Percentiles rank a stretch among this genome's conserved stretches.
These are phyloP conservation scores for Plasmopara viticola DNA, from an alignment of 352 stramenopile genomes.

Conservation along the genomic window DNA sequence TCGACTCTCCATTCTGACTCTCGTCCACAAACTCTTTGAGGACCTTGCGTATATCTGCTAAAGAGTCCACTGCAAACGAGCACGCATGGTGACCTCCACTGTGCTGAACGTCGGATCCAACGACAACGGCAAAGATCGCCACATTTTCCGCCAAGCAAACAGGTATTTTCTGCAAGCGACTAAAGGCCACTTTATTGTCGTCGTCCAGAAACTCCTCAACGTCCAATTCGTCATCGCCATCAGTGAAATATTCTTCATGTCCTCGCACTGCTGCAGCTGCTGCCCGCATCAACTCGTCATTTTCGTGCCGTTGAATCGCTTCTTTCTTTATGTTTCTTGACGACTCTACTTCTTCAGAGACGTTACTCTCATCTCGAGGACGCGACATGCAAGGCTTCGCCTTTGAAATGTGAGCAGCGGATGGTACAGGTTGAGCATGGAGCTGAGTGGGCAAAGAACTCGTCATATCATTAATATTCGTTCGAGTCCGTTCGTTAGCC, in stretches of 20 bases:
- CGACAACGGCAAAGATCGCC: conserved; percentile 63
- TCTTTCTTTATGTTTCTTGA: conserved; percentile 9
- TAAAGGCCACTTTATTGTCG: conserved; percentile 77
- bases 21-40: conserved; percentile 67
- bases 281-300: conserved; percentile 12
- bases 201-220: conserved; percentile 39
- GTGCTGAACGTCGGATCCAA: conserved; percentile 60
- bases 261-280: conserved; percentile 19
- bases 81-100: conserved; percentile 46
- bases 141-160: conserved; percentile 59
- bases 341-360: conserved; percentile 21
- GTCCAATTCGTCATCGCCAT: conserved; percentile 51
- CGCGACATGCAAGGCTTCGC: conserved; percentile 29
- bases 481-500: conserved; percentile 26
- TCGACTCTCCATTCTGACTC: conserved; percentile 26
- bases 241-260: conserved; percentile 29
- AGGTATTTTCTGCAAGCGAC: conserved; percentile 65
- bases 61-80: conserved; percentile 59
- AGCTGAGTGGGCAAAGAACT: conserved; percentile 9
- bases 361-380: conserved; percentile 13
- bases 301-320: conserved; percentile 14
- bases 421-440: conserved; percentile 24
- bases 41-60: conserved; percentile 63
- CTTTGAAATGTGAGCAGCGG: conserved; percentile 30
- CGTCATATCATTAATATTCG: conserved; percentile 18